Percentiles rank a stretch among this genome's conserved stretches.
phyloP scores from a whole-genome alignment of 1,284 basidiomycete species.

The Microbotryum silenes-acaulis region DNA sequence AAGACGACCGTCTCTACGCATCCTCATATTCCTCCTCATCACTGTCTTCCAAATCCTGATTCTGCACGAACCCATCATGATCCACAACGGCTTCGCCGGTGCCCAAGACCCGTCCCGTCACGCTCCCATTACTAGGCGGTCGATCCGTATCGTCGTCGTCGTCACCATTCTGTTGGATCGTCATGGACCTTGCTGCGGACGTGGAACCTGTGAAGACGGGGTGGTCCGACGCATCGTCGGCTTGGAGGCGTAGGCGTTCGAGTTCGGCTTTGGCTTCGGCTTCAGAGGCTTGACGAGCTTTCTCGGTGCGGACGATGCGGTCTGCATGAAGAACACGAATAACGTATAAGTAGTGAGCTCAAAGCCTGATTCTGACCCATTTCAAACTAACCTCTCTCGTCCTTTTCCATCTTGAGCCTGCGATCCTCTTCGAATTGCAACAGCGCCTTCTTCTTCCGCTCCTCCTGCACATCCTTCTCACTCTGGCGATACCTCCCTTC shows the following conservation, averaged over 20 bases:
- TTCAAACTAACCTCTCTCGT: constrained; percentile 19
- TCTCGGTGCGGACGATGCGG: background rate
- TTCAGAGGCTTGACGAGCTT: background rate
- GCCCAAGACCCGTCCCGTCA: constrained; percentile 20
- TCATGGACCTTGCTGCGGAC: background rate
- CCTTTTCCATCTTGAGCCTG: constrained; percentile 11
- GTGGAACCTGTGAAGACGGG: background rate
- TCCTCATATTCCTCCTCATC: constrained; percentile 1
- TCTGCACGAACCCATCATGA: constrained; percentile 11
- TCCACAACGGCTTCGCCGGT: constrained; percentile 5
- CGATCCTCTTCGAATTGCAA: constrained; percentile 26
- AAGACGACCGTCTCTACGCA: too few species aligned
- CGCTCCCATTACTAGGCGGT: constrained; percentile 14
- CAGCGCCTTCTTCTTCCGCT: constrained; percentile 17
- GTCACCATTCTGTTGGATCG: background rate
- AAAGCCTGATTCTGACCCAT: background rate
- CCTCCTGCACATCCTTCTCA: constrained; percentile 18
- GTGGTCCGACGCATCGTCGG: background rate
- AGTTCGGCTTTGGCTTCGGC: background rate
- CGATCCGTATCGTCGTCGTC: background rate
- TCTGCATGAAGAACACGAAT: background rate
- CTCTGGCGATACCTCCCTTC: constrained; percentile 20
- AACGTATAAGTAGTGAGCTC: background rate
- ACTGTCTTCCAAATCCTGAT: constrained; percentile 12
- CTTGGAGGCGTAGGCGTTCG: background rate